Percentiles rank a stretch among this genome's conserved stretches.
These are phyloP conservation scores for Xylariales sp. DNA, from an alignment of 2,329 filamentous ascomycete genomes.

Conservation along the genomic window DNA sequence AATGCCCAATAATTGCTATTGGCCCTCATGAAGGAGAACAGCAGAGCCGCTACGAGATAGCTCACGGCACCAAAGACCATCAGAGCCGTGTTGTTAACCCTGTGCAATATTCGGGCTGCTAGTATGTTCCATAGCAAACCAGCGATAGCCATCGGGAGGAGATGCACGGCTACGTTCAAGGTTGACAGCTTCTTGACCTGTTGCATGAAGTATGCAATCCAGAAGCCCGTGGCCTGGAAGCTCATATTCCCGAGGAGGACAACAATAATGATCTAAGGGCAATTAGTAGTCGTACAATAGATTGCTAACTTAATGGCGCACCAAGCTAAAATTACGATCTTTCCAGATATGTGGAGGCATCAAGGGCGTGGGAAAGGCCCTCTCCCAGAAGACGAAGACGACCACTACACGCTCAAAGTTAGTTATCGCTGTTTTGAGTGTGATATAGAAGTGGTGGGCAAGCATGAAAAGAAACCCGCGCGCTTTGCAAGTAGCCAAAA, in stretches of 20 bases:
- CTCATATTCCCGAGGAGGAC: conserved; percentile 71
- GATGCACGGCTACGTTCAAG: conserved; percentile 68
- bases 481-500: background rate
- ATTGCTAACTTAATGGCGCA: conserved; percentile 48
- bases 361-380: conserved; percentile 59
- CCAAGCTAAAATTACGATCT: conserved; percentile 73
- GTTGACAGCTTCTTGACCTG: conserved; percentile 63
- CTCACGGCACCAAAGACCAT: conserved; percentile 59
- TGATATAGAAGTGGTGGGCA: background rate
- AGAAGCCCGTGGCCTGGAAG: conserved; percentile 71
- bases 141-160: conserved; percentile 73
- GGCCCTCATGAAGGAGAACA: conserved; percentile 67
- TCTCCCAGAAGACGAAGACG: conserved; percentile 72
- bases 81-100: conserved; percentile 72
- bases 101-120: conserved; percentile 70
- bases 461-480: background rate
- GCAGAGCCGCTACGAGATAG: conserved; percentile 57
- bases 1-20: conserved; percentile 73
- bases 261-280: conserved; percentile 63
- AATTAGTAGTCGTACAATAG: conserved; percentile 16
- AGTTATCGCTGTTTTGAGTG: background rate
- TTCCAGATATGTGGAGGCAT: conserved; percentile 67
- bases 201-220: conserved; percentile 74
- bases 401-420: conserved; percentile 49
- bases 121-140: conserved; percentile 73